Evolutionary conservation across 73 alveolate genomes (phyloP).

Genomic region (Blepharisma japonicum): DNA sequence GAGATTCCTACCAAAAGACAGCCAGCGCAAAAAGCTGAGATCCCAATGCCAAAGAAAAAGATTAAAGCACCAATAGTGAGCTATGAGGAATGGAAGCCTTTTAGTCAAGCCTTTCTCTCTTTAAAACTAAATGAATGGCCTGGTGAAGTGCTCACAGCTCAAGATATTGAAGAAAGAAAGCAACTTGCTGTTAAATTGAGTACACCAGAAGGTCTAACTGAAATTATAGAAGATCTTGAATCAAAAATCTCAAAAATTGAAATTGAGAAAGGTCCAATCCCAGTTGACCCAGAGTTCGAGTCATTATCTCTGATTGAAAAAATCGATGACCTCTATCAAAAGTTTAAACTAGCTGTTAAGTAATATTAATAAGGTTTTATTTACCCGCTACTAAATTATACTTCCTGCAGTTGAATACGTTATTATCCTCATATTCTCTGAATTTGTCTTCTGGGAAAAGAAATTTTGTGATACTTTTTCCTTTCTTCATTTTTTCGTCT

Average conservation of each 20-base stretch:
- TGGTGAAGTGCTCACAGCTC: not conserved
- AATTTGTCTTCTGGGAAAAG: not conserved
- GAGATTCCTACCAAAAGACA: not conserved
- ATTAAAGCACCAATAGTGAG: not conserved
- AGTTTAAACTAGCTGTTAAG: not conserved
- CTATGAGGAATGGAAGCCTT: slow-evolving; percentile 22
- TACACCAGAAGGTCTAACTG: slow-evolving; percentile 18
- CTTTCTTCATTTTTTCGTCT: slow-evolving; percentile 17
- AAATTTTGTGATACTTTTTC: not conserved
- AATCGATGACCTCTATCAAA: slow-evolving; percentile 12
- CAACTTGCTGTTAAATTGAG: not conserved
- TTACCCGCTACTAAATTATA: not conserved
- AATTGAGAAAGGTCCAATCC: not conserved
- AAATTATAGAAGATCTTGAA: not conserved
- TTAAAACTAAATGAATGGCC: not conserved
- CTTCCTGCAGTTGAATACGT: slow-evolving; percentile 22
- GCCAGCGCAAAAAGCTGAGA: not conserved
- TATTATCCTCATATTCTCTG: not conserved
- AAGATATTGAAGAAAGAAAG: not conserved
- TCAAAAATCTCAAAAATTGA: not conserved
- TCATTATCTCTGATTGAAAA: slow-evolving; percentile 8
- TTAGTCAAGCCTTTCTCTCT: not conserved
- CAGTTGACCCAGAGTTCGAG: slow-evolving; percentile 23
- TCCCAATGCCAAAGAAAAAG: slow-evolving; percentile 1
- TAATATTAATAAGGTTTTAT: too few species aligned